These are phyloP conservation scores for Curvularia verruculosa DNA, from an alignment of 2,329 filamentous ascomycete genomes.

Conservation along the genomic window DNA sequence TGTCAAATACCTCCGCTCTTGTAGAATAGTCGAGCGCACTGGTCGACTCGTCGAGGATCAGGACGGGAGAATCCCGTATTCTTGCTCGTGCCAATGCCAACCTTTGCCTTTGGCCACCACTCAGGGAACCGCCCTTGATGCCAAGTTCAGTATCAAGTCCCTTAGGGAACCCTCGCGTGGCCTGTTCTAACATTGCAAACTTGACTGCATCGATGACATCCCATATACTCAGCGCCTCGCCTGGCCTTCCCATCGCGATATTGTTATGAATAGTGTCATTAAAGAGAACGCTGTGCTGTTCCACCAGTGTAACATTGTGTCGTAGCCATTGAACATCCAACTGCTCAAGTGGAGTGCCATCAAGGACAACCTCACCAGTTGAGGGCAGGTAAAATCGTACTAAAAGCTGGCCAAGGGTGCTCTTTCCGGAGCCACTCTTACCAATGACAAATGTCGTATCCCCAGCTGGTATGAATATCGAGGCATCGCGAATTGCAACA, in stretches of 20 bases:
- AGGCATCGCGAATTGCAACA: conserved; percentile 65
- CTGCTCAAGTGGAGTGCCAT: conserved; percentile 65
- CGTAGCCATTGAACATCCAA: conserved; percentile 76
- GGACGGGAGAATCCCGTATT: conserved; percentile 75
- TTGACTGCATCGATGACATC: conserved; percentile 68
- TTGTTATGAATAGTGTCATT: conserved; percentile 80
- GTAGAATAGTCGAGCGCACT: conserved; percentile 82
- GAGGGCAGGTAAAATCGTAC: conserved; percentile 75
- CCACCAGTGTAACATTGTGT: conserved; percentile 77
- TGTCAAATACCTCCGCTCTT: conserved; percentile 71
- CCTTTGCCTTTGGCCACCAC: conserved; percentile 84
- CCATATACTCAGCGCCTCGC: conserved; percentile 56
- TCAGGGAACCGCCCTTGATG: conserved; percentile 71
- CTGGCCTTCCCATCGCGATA: conserved; percentile 71
- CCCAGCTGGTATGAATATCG: conserved; percentile 73
- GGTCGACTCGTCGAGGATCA: conserved; percentile 88
- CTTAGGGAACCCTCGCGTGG: conserved; percentile 68
- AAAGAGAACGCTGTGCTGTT: conserved; percentile 83
- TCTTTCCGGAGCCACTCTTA: conserved; percentile 89
- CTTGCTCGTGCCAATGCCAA: conserved; percentile 80
- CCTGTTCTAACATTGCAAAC: conserved; percentile 71
- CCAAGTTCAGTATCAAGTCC: conserved; percentile 77
- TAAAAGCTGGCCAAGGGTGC: conserved; percentile 81
- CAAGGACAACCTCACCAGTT: conserved; percentile 70
- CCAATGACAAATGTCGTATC: conserved; percentile 83